Percentiles rank a stretch among this genome's conserved stretches.
These are phyloP conservation scores for Primulina eburnea DNA, from an alignment of 257 asterid species.

Conservation along the genomic window DNA sequence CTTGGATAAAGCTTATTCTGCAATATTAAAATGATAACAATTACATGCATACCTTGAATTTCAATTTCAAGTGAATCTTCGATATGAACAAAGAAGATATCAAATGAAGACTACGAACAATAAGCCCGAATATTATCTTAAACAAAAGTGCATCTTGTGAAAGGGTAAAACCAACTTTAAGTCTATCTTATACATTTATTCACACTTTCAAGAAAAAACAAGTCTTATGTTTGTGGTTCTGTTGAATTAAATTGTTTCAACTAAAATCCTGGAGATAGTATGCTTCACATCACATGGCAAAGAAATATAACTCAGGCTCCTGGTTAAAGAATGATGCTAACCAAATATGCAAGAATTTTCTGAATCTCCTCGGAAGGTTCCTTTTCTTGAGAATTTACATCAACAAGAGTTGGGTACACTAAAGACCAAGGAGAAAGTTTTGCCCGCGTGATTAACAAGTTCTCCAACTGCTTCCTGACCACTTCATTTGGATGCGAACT, in stretches of 20 bases:
- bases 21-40: slow-evolving; percentile 30
- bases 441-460: slow-evolving; percentile 80
- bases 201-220: slow-evolving; percentile 4
- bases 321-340: slow-evolving; percentile 35
- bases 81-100: slow-evolving; percentile 9
- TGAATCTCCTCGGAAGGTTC: slow-evolving; percentile 91
- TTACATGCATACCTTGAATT: background rate
- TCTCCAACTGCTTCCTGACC: slow-evolving; percentile 82
- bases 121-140: background rate
- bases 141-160: background rate
- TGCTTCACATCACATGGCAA: slow-evolving; percentile 13
- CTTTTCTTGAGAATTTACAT: slow-evolving; percentile 77
- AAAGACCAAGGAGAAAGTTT: slow-evolving; percentile 91
- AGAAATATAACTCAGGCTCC: slow-evolving; percentile 21
- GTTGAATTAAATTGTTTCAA: slow-evolving; percentile 4
- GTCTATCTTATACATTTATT: background rate
- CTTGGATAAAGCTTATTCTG: slow-evolving; percentile 86
- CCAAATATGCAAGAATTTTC: slow-evolving; percentile 83
- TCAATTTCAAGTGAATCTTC: slow-evolving; percentile 4
- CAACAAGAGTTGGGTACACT: slow-evolving; percentile 92
- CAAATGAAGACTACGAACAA: slow-evolving; percentile 1
- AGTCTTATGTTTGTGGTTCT: background rate
- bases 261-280: background rate
- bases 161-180: background rate
- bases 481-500: slow-evolving; percentile 90